These are phyloP conservation scores for Leucoagaricus sp. DNA, from an alignment of 1,284 basidiomycete genomes.

Conservation along the genomic window DNA sequence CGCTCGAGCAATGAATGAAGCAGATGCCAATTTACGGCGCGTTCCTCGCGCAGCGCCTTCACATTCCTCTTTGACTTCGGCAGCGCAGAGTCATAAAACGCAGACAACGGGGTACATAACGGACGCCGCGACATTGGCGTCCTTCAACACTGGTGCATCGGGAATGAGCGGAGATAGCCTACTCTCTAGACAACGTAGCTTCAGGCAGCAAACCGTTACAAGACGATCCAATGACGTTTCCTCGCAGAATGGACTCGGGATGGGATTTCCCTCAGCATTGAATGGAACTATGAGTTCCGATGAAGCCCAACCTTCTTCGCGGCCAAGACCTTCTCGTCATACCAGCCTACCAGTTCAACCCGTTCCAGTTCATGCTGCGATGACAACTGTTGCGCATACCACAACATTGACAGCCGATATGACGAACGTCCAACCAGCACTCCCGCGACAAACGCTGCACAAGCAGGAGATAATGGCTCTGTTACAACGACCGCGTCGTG, in stretches of 20 bases:
- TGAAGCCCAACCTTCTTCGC: not conserved
- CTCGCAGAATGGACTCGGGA: not conserved
- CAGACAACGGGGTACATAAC: constrained; percentile 4
- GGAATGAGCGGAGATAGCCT: not conserved
- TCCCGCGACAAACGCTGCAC: not conserved
- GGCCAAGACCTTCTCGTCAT: not conserved
- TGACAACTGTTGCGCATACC: not conserved
- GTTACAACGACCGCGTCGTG: constrained; percentile 4
- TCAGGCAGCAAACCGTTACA: not conserved
- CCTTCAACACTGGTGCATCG: not conserved
- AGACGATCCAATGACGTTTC: not conserved
- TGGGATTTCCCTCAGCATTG: not conserved
- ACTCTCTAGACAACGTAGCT: not conserved
- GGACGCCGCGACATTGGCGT: constrained; percentile 1
- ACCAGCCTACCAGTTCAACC: not conserved
- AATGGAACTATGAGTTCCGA: not conserved
- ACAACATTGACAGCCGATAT: not conserved
- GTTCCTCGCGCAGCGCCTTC: not conserved
- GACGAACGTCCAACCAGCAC: not conserved
- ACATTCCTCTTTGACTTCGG: not conserved
- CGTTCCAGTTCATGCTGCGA: not conserved
- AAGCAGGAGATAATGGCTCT: not conserved
- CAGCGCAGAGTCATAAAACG: not conserved
- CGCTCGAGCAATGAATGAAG: not conserved
- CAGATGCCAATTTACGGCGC: too few species aligned